Conservation (phyloP, 805 yeast genomes). For the Sugiyamaella boreocaroliniensis region DNA sequence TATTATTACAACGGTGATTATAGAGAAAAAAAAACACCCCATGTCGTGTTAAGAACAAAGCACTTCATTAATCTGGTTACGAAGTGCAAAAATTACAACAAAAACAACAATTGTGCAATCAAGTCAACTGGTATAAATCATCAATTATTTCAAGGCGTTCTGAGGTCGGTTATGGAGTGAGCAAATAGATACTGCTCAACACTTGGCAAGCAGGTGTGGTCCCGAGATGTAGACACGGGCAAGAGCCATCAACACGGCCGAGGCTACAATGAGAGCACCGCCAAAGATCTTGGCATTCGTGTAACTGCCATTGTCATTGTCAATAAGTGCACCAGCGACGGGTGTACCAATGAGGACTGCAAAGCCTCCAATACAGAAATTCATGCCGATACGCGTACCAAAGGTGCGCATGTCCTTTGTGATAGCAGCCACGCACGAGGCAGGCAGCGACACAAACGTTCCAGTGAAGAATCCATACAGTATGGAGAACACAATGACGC, state of each 20-base stretch:
- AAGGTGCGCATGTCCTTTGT: slow-evolving; percentile 38
- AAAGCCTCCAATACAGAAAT: slow-evolving; percentile 52
- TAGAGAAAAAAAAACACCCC: too few species aligned
- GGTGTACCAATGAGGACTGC: slow-evolving; percentile 32
- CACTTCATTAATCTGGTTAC: too few species aligned
- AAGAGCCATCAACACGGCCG: slow-evolving; percentile 3
- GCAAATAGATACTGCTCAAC: too few species aligned
- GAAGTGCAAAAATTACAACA: too few species aligned
- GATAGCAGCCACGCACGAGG: slow-evolving; percentile 25
- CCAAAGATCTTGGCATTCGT: slow-evolving; percentile 17
- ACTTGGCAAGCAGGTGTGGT: too few species aligned
- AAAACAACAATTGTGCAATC: too few species aligned
- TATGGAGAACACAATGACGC: slow-evolving; percentile 25
- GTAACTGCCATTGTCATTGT: slow-evolving; percentile 13
- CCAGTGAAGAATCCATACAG: slow-evolving; percentile 32
- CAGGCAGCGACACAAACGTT: slow-evolving; percentile 28
- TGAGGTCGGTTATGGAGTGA: too few species aligned
- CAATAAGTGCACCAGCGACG: slow-evolving; percentile 26
- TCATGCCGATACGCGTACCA: slow-evolving; percentile 49
- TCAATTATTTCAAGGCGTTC: too few species aligned
- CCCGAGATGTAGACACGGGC: neutral
- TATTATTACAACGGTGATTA: too few species aligned
- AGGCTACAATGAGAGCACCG: slow-evolving; percentile 8
- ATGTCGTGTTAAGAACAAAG: too few species aligned
- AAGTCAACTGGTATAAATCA: too few species aligned